phyloP scores from a whole-genome alignment of 148 eudicot species.

The Diospyros lotus region DNA sequence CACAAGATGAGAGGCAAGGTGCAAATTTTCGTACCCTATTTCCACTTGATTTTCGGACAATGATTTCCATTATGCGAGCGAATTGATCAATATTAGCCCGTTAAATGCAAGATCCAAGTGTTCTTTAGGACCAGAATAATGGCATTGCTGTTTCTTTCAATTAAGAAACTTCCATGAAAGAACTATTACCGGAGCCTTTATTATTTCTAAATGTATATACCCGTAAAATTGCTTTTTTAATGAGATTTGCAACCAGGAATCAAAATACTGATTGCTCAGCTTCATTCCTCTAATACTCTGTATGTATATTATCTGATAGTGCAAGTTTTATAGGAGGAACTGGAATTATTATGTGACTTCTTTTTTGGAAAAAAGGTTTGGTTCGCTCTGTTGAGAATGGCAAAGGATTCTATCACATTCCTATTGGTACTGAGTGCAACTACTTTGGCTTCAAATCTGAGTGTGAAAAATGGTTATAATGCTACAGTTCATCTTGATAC shows the following conservation, averaged over 20 bases:
- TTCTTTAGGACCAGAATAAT: neutral
- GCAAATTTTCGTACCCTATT: neutral
- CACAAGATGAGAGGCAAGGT: slow-evolving; percentile 99
- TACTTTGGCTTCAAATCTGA: neutral
- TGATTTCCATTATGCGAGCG: neutral
- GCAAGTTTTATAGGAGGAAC: too few species aligned
- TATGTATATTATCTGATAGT: too few species aligned
- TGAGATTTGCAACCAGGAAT: neutral
- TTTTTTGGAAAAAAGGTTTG: neutral
- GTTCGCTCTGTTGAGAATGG: neutral
- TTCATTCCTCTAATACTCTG: neutral
- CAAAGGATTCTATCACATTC: neutral
- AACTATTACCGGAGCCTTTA: too few species aligned
- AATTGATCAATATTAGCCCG: neutral
- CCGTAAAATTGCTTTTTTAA: neutral
- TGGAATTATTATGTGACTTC: neutral
- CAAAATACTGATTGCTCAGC: neutral
- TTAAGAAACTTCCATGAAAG: neutral
- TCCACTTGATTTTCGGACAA: neutral
- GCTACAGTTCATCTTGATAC: neutral
- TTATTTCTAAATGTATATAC: too few species aligned
- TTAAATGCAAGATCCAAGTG: neutral
- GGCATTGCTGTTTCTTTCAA: neutral
- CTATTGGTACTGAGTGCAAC: neutral
- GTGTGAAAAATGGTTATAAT: neutral